Evolutionary conservation across 163 green algal genomes (phyloP).

Genomic region (Dunaliella salina): DNA sequence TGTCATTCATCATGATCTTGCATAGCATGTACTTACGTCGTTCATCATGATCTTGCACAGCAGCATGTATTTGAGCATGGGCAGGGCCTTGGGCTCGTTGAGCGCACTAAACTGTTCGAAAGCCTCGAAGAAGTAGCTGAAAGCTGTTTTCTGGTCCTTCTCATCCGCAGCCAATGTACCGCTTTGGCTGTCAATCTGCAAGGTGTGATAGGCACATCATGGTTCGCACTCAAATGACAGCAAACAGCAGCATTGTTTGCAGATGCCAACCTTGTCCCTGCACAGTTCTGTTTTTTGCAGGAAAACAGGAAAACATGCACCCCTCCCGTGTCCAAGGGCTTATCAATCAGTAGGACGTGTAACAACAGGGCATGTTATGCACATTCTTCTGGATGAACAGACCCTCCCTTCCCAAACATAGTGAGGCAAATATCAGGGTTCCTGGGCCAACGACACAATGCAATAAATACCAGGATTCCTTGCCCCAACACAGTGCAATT

Average conservation of each 20-base stretch:
- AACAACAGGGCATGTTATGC: too few relatives aligned
- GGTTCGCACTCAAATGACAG: not conserved
- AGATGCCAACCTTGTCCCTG: too few relatives aligned
- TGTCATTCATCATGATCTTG: not conserved
- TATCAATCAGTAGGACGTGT: too few relatives aligned
- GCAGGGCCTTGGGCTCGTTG: constrained; percentile 75
- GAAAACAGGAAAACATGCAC: too few relatives aligned
- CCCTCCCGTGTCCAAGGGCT: too few relatives aligned
- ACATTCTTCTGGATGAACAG: too few relatives aligned
- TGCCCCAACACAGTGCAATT: too few relatives aligned
- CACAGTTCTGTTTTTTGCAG: too few relatives aligned
- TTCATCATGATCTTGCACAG: constrained; percentile 93
- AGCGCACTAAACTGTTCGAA: constrained; percentile 79
- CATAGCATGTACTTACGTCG: constrained; percentile 29
- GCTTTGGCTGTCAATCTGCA: constrained; percentile 87
- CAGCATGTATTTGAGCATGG: constrained; percentile 96
- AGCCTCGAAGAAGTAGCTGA: constrained; percentile 97
- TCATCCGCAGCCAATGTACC: constrained; percentile 94
- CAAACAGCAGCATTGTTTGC: not conserved
- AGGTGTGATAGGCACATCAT: not conserved
- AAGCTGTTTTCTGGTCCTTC: constrained; percentile 97
- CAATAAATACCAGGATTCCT: too few relatives aligned
- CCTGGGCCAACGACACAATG: too few relatives aligned
- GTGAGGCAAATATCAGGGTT: too few relatives aligned
- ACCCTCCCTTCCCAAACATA: too few relatives aligned